Evolutionary conservation across 495 filamentous ascomycete species (phyloP).

Genomic region (Xylaria grammica): DNA sequence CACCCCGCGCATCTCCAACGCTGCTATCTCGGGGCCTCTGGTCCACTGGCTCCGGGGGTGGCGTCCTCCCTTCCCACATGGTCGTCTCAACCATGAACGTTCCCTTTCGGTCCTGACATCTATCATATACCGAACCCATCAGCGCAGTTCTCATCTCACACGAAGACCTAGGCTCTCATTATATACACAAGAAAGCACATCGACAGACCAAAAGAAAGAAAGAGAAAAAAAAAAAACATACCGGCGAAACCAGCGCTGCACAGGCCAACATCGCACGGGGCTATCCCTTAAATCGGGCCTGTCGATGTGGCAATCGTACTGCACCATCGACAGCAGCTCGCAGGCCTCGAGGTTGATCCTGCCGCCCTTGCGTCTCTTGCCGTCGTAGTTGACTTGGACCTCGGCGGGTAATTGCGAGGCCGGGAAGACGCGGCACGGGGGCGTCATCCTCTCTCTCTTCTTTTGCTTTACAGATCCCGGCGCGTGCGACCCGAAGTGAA

Average conservation of each 20-base stretch:
- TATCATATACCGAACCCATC: slow-evolving; percentile 38
- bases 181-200: not conserved
- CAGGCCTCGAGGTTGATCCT: slow-evolving; percentile 68
- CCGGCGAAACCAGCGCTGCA: slow-evolving; percentile 81
- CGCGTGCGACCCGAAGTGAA: slow-evolving; percentile 6
- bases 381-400: slow-evolving; percentile 53
- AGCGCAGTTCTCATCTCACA: not conserved
- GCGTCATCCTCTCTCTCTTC: slow-evolving; percentile 57
- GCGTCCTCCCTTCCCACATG: slow-evolving; percentile 64
- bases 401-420: slow-evolving; percentile 54
- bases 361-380: slow-evolving; percentile 56
- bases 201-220: slow-evolving; percentile 16
- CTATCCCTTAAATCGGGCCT: slow-evolving; percentile 57
- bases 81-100: slow-evolving; percentile 82
- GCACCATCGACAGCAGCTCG: slow-evolving; percentile 75
- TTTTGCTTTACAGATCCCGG: slow-evolving; percentile 2
- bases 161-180: not conserved
- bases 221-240: slow-evolving; percentile 49
- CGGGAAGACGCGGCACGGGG: slow-evolving; percentile 61
- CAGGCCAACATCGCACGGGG: slow-evolving; percentile 70
- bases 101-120: slow-evolving; percentile 69
- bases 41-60: not conserved
- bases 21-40: not conserved
- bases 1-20: slow-evolving; percentile 8
- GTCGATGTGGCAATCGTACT: slow-evolving; percentile 77